phyloP scores from a whole-genome alignment of 805 yeast genomes.

The Nakazawaea wickerhamii region DNA sequence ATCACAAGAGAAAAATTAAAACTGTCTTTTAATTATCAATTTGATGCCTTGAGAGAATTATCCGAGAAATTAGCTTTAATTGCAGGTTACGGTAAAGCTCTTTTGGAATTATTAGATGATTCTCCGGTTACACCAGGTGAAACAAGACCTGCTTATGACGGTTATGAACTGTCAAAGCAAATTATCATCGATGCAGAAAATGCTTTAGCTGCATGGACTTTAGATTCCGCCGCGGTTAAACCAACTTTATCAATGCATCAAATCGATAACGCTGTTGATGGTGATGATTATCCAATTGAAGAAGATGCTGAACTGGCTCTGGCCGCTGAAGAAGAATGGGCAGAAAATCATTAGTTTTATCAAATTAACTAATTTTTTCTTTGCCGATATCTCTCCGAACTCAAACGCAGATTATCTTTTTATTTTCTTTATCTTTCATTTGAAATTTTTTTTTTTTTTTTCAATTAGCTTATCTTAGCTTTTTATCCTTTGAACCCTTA shows the following conservation, averaged over 20 bases:
- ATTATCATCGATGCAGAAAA: slow-evolving; percentile 82
- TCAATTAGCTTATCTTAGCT: too few relatives aligned
- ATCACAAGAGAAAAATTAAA: slow-evolving; percentile 84
- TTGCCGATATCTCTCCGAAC: not conserved
- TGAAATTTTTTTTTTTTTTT: too few relatives aligned
- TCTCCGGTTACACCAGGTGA: slow-evolving; percentile 89
- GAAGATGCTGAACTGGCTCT: slow-evolving; percentile 44
- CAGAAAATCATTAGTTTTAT: slow-evolving; percentile 28
- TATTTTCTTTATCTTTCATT: not conserved
- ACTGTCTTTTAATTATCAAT: slow-evolving; percentile 79
- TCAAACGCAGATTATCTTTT: too few relatives aligned
- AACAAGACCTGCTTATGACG: slow-evolving; percentile 85
- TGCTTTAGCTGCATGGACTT: slow-evolving; percentile 79
- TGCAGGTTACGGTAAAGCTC: slow-evolving; percentile 87
- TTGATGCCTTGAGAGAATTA: slow-evolving; percentile 79
- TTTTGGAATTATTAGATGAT: slow-evolving; percentile 77
- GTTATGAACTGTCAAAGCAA: slow-evolving; percentile 84
- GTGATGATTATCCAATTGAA: slow-evolving; percentile 42
- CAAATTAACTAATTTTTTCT: not conserved
- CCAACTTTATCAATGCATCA: slow-evolving; percentile 70
- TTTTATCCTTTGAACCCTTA: too few relatives aligned
- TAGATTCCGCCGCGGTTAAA: slow-evolving; percentile 75
- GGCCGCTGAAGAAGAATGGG: slow-evolving; percentile 49
- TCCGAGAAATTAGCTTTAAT: slow-evolving; percentile 82
- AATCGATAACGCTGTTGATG: slow-evolving; percentile 42